Conservation (phyloP, 805 yeast genomes). For the Torulaspora indica region DNA sequence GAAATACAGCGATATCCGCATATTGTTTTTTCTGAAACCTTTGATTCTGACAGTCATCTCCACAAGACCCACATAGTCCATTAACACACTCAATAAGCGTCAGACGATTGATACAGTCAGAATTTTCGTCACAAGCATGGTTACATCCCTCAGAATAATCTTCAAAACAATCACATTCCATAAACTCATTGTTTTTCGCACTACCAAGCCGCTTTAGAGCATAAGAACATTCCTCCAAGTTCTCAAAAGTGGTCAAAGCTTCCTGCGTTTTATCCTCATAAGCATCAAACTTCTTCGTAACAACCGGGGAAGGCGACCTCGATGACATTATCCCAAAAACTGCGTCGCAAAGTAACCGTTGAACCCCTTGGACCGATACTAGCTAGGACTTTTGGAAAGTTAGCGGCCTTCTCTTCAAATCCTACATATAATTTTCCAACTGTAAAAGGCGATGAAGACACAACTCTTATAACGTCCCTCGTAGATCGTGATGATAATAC, state of each 20-base stretch:
- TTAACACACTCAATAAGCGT: slow-evolving; percentile 89
- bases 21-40: slow-evolving; percentile 75
- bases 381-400: not conserved
- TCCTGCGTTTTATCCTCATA: slow-evolving; percentile 60
- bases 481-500: slow-evolving; percentile 5
- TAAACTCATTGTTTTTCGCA: slow-evolving; percentile 63
- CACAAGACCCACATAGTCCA: slow-evolving; percentile 61
- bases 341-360: not conserved
- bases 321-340: slow-evolving; percentile 4
- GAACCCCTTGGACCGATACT: not conserved
- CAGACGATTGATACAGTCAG: slow-evolving; percentile 86
- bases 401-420: slow-evolving; percentile 4
- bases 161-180: slow-evolving; percentile 86
- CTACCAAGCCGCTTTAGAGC: slow-evolving; percentile 57
- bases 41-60: slow-evolving; percentile 76
- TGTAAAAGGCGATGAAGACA: slow-evolving; percentile 3
- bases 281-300: slow-evolving; percentile 18
- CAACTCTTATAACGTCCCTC: not conserved
- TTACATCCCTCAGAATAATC: slow-evolving; percentile 40
- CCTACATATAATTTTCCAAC: slow-evolving; percentile 7
- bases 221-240: slow-evolving; percentile 58
- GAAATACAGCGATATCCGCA: slow-evolving; percentile 73
- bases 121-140: slow-evolving; percentile 79
- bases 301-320: slow-evolving; percentile 12
- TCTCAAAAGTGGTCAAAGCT: slow-evolving; percentile 56